Percentiles rank a stretch among this genome's conserved stretches.
These are phyloP conservation scores for Gyrodon lividus DNA, from an alignment of 768 basidiomycete species.

Conservation along the genomic window DNA sequence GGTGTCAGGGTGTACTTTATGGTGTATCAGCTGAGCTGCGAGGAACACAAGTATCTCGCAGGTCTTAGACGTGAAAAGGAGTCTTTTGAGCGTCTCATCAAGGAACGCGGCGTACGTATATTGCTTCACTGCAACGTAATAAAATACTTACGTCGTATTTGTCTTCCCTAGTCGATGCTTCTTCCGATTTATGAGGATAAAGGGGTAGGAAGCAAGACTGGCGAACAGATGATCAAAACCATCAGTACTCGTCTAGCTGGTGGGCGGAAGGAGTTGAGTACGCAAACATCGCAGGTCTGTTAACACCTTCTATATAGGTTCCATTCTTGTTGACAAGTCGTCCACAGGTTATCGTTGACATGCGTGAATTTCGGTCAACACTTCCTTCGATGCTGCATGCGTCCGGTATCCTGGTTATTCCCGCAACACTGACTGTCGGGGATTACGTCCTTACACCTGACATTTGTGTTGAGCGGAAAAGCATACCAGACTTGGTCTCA, in stretches of 20 bases:
- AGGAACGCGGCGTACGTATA: constrained; percentile 78
- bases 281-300: constrained; percentile 62
- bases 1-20: constrained; percentile 91
- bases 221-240: constrained; percentile 69
- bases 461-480: constrained; percentile 95
- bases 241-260: constrained; percentile 87
- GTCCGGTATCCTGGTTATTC: constrained; percentile 74
- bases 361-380: constrained; percentile 94
- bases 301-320: neutral
- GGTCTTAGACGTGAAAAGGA: constrained; percentile 90
- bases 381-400: constrained; percentile 90
- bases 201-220: constrained; percentile 34
- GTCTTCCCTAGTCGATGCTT: constrained; percentile 70
- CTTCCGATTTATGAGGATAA: constrained; percentile 75
- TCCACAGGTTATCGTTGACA: constrained; percentile 86
- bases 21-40: constrained; percentile 89
- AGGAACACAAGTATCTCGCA: constrained; percentile 94
- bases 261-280: constrained; percentile 65
- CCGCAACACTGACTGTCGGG: constrained; percentile 90
- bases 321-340: neutral
- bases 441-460: constrained; percentile 96
- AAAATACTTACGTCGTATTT: neutral
- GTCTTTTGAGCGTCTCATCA: constrained; percentile 88
- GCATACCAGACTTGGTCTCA: constrained; percentile 85
- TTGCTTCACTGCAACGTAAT: neutral